Conservation (phyloP, 176 grass and related monocot genomes). For the Phragmites australis region DNA sequence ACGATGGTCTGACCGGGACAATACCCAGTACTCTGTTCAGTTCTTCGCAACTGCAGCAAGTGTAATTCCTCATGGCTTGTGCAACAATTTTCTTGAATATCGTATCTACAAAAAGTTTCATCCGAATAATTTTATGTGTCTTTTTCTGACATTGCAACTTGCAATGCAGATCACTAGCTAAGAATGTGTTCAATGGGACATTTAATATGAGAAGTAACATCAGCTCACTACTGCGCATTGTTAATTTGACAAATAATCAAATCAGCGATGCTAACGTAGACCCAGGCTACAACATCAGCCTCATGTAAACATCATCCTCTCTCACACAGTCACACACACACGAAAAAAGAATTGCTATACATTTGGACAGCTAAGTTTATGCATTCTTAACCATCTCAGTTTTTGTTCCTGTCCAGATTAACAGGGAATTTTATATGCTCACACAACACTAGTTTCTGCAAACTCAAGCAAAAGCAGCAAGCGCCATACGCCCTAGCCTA, state of each 20-base stretch:
- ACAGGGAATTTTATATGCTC: slow-evolving; percentile 48
- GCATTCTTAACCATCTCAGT: slow-evolving; percentile 7
- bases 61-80: slow-evolving; percentile 43
- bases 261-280: neutral
- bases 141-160: slow-evolving; percentile 7
- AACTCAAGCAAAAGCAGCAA: slow-evolving; percentile 17
- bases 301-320: slow-evolving; percentile 46
- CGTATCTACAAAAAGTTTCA: slow-evolving; percentile 7
- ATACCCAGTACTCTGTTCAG: slow-evolving; percentile 52
- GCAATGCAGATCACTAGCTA: slow-evolving; percentile 48
- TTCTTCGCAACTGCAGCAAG: slow-evolving; percentile 55
- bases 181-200: slow-evolving; percentile 36
- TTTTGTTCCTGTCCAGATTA: slow-evolving; percentile 39
- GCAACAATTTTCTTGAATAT: neutral
- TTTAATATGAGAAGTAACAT: slow-evolving; percentile 39
- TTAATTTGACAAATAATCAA: slow-evolving; percentile 61
- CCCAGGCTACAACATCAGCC: slow-evolving; percentile 35
- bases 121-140: neutral
- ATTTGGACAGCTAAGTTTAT: neutral
- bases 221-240: slow-evolving; percentile 37
- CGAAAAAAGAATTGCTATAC: neutral
- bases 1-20: slow-evolving; percentile 38
- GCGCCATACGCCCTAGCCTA: slow-evolving; percentile 15
- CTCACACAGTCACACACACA: neutral
- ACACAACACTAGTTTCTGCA: neutral